Base-by-base conservation (phyloP, 805 yeast genomes). In the Cyberlindnera japonica region DNA sequence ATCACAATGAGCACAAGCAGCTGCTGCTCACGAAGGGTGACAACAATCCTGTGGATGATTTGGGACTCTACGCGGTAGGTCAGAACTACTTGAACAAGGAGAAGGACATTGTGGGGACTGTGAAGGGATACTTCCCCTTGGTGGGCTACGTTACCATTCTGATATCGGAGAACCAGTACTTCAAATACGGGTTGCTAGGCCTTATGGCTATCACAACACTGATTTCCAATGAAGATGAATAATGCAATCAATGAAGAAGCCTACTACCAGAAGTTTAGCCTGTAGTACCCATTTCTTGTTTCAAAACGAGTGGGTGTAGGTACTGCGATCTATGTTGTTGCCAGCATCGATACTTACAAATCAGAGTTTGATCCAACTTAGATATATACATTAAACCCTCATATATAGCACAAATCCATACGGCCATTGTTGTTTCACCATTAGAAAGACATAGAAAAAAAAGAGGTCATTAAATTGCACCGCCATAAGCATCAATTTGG, bases 21-120 rank as follows among this genome's bases (percentile, higher is more conserved):
- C 68, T 81, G 36, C 62, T 93, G 36, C 72, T 93, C 45, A 93
- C 99, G 1, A 93, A 93, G 62, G 99, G 99, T 62, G 99, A 93
- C 62, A 93, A 93, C 61, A 93, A 93, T 59, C 86, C 90, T 4
- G 81, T 84, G 38, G 95, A 93, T 63, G 99, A 93, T 63, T 71
- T 93, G 50, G 82, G 87, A 13, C 71, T 93, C 33, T 93, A 93
- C 59, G 84, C 89, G 1, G 72, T 77, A 49, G 79, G 77, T 40
- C 90, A 87, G 55, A 69, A 68, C 34, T 93, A 93, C 54, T 68
- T 93, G 54, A 80, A 86, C 53, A 80, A 90, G 48, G 74, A 79
- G 29, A 70, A 65, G 12, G 98, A 93, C 57, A 74, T 93, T 38
- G 79, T 87, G 7, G 98, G 98, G 2, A 79, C 89, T 2, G 99